phyloP scores from a whole-genome alignment of 164 flowering plant species.

The Berberis vulgaris region DNA sequence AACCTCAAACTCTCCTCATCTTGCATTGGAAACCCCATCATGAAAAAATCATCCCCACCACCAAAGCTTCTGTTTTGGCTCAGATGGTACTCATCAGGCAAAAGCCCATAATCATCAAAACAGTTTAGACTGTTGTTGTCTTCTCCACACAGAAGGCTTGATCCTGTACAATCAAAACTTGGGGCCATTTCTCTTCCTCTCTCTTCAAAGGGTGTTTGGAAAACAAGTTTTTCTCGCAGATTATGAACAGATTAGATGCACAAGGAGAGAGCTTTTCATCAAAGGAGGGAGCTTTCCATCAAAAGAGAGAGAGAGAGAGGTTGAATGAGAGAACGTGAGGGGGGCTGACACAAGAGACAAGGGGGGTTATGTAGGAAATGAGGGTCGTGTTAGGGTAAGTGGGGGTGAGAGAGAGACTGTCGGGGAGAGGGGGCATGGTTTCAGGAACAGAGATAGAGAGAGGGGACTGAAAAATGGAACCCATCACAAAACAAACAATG shows the following conservation, averaged over 20 bases:
- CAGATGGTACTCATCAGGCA: conserved; percentile 15
- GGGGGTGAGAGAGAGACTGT: conserved; percentile 7
- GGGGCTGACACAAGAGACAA: background rate
- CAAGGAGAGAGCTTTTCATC: conserved; percentile 2
- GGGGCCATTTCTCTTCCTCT: conserved; percentile 42
- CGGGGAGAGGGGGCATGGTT: conserved; percentile 5
- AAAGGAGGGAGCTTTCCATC: background rate
- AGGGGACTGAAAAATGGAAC: background rate
- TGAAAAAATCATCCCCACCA: conserved; percentile 18
- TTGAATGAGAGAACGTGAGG: background rate
- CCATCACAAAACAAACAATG: background rate
- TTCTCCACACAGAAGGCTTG: conserved; percentile 63
- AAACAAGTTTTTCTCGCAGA: background rate
- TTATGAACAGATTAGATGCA: background rate
- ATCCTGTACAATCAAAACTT: conserved; percentile 45
- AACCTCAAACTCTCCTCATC: conserved; percentile 53
- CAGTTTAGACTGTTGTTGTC: conserved; percentile 43
- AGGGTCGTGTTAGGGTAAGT: background rate
- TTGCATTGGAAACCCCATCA: conserved; percentile 29
- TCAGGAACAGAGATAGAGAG: background rate
- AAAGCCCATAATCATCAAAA: conserved; percentile 26
- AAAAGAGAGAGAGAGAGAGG: conserved; percentile 1
- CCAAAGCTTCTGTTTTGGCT: conserved; percentile 22
- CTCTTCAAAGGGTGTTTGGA: background rate
- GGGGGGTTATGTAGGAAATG: conserved; percentile 8